Evolutionary conservation across 164 flowering plant genomes (phyloP), one percentile per base, ranked within the genome.

Genomic region (Platanus orientalis): DNA sequence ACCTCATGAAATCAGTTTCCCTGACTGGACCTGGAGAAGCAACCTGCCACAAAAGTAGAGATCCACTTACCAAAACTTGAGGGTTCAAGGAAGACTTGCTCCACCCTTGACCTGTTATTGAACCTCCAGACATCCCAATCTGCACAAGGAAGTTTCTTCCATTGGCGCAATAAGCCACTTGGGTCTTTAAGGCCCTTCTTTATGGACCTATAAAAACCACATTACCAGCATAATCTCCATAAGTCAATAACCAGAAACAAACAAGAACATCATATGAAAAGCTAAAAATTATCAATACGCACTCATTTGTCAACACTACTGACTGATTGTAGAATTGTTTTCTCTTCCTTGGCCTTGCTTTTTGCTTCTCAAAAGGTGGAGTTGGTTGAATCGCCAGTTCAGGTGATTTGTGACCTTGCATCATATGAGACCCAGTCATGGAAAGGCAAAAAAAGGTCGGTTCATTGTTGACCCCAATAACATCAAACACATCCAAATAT

Each of bases 271-370:
- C 36, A 54, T 19, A 28, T 11, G 45, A n/a, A 29, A 2, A 20
- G 25, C 7, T 28, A 60, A 24, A 24, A 29, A 48, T 21, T 10
- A 53, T 47, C 40, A 25, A 70, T 6, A 40, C 86, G 60, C 85
- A 88, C 99, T 59, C 58, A 64, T 92, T 95, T 1, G 73, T 52
- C 63, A 95, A 70, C 55, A 88, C 97, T 2, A 78, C 66, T 19
- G 69, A 1, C 51, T 70, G 67, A 70, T 92, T 96, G 74, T 67
- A 83, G 14, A 53, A 60, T 27, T 54, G 74, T 58, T 79, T 89
- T 69, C 88, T 81, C 74, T 78, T 89, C 70, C 83, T 74, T 59
- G 26, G 28, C 59, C 80, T 83, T 29, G 66, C 62, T 49, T 64
- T 68, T 39, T 72, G 78, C 65, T 71, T 66, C 71, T 71, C 82